Base-by-base conservation (phyloP, 805 yeast genomes). In the Metschnikowia peoriensis region DNA sequence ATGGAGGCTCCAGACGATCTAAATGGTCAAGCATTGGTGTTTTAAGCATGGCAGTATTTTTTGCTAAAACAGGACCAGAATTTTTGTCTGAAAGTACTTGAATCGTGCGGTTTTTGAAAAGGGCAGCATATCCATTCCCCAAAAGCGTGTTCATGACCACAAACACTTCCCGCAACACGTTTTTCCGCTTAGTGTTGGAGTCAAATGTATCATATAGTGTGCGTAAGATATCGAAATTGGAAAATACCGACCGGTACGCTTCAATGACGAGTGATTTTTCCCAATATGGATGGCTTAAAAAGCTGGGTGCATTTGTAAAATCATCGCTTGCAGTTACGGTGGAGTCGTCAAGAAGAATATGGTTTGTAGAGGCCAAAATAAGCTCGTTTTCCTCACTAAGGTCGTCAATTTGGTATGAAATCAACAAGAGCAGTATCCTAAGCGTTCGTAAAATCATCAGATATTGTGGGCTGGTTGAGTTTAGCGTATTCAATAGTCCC, bases 311-410 rank as follows among this genome's bases (percentile, higher is more conserved):
- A 16, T 38, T 39, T 1, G 51, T 35, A 12, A 46, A 44, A 17
- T 43, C 47, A 39, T 52, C 60, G 27, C 16, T 27, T 9, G 32
- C 42, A 2, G 85, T 83, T 1, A 79, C 61, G 0, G 77, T 76
- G 0, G 84, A 77, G 6, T 82, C 84, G 35, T 75, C 73, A 1
- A 85, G 75, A n/a, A 89, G 63, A n/a, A 81, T 78, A 63, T 88
- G 96, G 15, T 88, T 88, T 35, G 91, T 68, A 28, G 88, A 73
- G 0, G 96, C 84, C 14, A 93, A 69, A 1, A 92, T 82, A 7
- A 90, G 91, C 62, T 91, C 97, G 28, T 88, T 77, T 66, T 93
- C 97, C 34, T 87, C 79, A 47, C 82, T 86, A 38, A 93, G 68
- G 7, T 82, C 77, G 0, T 76, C 68, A 17, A 91, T 73, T 59